Evolutionary conservation across 345 rosid genomes (phyloP).

Genomic region (Acer yangbiense): DNA sequence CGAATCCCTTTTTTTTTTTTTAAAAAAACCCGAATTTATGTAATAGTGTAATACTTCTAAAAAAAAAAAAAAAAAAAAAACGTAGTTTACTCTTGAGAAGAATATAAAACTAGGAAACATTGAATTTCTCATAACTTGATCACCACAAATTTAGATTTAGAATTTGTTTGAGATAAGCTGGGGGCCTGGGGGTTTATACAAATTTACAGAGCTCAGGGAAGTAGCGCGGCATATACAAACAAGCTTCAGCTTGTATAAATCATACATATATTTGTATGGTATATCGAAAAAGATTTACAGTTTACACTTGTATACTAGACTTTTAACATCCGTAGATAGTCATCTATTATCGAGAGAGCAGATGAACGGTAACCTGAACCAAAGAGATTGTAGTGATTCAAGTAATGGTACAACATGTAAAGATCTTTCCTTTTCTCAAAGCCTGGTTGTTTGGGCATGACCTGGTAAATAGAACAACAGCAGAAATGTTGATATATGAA

Average conservation of each 20-base stretch:
- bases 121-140: too few relatives aligned
- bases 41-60: too few relatives aligned
- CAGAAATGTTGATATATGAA: background rate
- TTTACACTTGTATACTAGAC: constrained; percentile 21
- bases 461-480: constrained; percentile 37
- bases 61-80: too few relatives aligned
- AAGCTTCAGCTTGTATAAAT: background rate
- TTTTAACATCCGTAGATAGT: constrained; percentile 59
- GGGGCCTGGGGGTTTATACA: background rate
- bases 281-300: too few relatives aligned
- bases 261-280: background rate
- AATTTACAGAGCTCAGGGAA: background rate
- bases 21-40: too few relatives aligned
- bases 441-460: constrained; percentile 81
- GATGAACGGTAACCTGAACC: constrained; percentile 89
- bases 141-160: background rate
- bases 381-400: constrained; percentile 91
- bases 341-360: constrained; percentile 74
- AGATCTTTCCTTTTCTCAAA: constrained; percentile 81
- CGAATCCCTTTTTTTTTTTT: too few relatives aligned
- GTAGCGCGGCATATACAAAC: background rate
- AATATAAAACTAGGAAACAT: too few relatives aligned
- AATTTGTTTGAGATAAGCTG: background rate
- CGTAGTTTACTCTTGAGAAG: too few relatives aligned
- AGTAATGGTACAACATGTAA: constrained; percentile 82